Evolutionary conservation across 495 filamentous ascomycete genomes (phyloP), one percentile per base, ranked within the genome.

Genomic region (Daldinia grandis): DNA sequence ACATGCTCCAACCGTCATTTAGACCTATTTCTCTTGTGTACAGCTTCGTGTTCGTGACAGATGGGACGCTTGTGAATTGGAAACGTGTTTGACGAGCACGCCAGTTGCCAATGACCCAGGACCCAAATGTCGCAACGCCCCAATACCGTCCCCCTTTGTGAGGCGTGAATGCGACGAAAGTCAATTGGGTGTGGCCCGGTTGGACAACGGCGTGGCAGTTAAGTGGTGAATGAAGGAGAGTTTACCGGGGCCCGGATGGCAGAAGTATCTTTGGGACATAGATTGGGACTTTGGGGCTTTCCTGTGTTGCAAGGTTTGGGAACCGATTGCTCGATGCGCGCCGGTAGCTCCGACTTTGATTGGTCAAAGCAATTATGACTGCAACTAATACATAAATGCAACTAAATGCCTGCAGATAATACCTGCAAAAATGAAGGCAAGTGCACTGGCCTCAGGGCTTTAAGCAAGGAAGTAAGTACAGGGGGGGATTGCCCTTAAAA

Each of bases 131-230:
- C 50, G 61, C 69, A 64, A 64, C 50, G 55, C 30, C 51, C 35
- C 62, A 62, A 58, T 60, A 58, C 30, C 55, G 62, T 66, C 21
- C 50, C 56, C 55, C 38, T 64, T 68, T 72, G 40, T 28, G 57
- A 62, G 58, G 31, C n/a, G 64, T 58, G 62, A 59, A 69, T 69
- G 70, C 70, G 70, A 73, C 70, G 51, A 69, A 63, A 68, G 70
- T 69, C 70, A 69, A 73, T 73, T 73, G 65, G 70, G 58, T 69
- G 62, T 69, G 57, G 65, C 55, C 70, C 65, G 62, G 70, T 69
- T 68, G 70, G 65, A 66, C 64, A 69, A 73, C 62, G 57, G 70
- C 70, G 40, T 64, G 64, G 38, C 53, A 62, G 68, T 68, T 69
- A 57, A 73, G 28, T 69, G 65, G 70, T 64, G 62, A 62, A 44